A percentile compares a stretch with the other conserved stretches of the same genome.
Evolutionary conservation across 495 filamentous ascomycete species (phyloP).

Genomic region (Massariosphaeria phaeospora): DNA sequence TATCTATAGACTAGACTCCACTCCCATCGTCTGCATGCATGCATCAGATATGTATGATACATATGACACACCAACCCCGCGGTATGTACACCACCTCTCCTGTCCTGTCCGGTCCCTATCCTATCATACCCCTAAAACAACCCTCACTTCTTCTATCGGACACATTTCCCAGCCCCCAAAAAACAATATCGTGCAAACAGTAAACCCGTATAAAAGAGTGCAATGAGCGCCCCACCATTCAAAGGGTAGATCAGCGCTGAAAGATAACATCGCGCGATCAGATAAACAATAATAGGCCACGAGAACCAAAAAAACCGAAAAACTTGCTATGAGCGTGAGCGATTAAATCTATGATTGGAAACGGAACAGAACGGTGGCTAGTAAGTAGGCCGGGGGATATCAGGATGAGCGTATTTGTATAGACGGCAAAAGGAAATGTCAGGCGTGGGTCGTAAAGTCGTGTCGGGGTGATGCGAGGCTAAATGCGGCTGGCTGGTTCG

Average conservation of each 20-base stretch:
- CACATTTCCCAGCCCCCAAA: background rate
- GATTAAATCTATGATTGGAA: constrained; percentile 33
- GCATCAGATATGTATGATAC: background rate
- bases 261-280: background rate
- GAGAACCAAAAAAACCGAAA: background rate
- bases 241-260: too few relatives aligned
- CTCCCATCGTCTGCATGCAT: background rate
- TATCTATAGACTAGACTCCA: background rate
- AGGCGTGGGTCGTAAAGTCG: constrained; percentile 15
- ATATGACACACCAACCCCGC: background rate
- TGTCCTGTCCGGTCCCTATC: background rate
- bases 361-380: background rate
- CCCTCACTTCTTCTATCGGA: too few relatives aligned
- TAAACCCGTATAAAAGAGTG: too few relatives aligned
- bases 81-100: too few relatives aligned
- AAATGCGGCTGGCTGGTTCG: background rate
- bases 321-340: constrained; percentile 24
- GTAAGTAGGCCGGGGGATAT: constrained; percentile 25
- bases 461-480: background rate
- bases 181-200: background rate
- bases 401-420: constrained; percentile 5
- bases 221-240: too few relatives aligned
- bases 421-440: constrained; percentile 9
- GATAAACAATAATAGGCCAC: background rate
- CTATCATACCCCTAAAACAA: background rate